Evolutionary conservation across 2,329 filamentous ascomycete species (phyloP), one percentile per base, ranked within the genome.

Genomic region (Pseudocercospora cruenta): DNA sequence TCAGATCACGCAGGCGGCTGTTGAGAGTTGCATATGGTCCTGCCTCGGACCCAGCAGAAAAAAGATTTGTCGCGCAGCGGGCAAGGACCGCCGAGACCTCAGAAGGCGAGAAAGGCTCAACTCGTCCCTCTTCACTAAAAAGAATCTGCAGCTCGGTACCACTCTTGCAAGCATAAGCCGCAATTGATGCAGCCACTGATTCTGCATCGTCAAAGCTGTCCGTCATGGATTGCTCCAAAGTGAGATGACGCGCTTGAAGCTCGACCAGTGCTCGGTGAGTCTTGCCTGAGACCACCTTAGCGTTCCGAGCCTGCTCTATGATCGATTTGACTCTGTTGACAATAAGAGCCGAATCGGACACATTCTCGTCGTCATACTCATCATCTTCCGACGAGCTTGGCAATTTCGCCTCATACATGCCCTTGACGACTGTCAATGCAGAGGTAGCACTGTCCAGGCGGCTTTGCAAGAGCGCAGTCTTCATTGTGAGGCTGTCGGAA

Each of bases 221-320:
- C 10, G 85, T 81, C 1, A 89, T 90, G 39, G 92, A 88, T 2
- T 87, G 86, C 28, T 87, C 84, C 45, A 96, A 83, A 19, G 91
- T 91, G 60, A 97, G 82, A 6, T 90, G 94, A 59, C 93, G 85
- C 2, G 87, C 84, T 77, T 90, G 89, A 62, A 96, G 85, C 64
- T 97, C 93, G 67, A 92, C 88, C 12, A 97, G 81, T 19, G 91
- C 88, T 60, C 91, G 88, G 49, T 92, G 86, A 5, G 91, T 87
- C 81, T 96, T 96, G 63, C 89, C 87, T 57, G 91, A 88, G 58
- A 94, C 85, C 36, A 97, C 91, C 83, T 96, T 97, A 63, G 90
- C 87, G 75, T 91, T 93, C 67, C 94, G 87, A 7, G 91, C 91
- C 74, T 93, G 90, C 14, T 87, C 88, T 66, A 93, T 86, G 62